A percentile compares a stretch with the other conserved stretches of the same genome.
Evolutionary conservation across 78 protist species (phyloP).

Genomic region (Dictyostelium intermedium): DNA sequence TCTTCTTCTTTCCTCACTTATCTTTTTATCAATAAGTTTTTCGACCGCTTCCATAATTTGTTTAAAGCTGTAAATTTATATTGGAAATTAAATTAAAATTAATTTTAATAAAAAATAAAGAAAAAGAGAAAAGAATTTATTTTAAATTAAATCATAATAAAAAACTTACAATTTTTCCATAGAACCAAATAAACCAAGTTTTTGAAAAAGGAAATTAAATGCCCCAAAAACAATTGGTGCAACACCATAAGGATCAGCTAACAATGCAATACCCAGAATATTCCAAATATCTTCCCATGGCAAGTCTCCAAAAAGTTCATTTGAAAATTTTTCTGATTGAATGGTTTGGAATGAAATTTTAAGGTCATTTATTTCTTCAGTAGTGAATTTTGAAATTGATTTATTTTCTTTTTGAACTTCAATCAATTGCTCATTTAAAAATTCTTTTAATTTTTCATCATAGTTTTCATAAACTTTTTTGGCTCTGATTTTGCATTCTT

Average conservation of each 20-base stretch:
- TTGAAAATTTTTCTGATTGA: background rate
- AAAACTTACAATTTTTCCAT: background rate
- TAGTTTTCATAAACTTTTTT: background rate
- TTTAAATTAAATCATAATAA: background rate
- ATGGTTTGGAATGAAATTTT: background rate
- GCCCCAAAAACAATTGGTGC: background rate
- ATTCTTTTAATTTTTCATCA: background rate
- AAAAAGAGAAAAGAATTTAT: too few relatives aligned
- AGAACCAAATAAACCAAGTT: background rate
- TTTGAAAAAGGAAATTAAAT: background rate
- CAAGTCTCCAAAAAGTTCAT: background rate
- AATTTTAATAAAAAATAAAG: too few relatives aligned
- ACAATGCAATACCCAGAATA: background rate
- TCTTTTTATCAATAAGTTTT: background rate
- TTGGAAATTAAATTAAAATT: background rate
- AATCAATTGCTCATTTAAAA: background rate
- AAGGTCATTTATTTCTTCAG: background rate
- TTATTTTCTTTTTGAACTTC: background rate
- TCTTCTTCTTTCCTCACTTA: background rate
- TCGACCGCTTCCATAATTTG: constrained; percentile 27
- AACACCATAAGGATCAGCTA: background rate
- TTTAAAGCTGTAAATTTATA: too few relatives aligned
- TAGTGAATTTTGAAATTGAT: background rate
- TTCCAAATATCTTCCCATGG: background rate
- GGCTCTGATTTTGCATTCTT: background rate